Evolutionary conservation across 805 yeast genomes (phyloP).

Genomic region (Candida tammaniensis): DNA sequence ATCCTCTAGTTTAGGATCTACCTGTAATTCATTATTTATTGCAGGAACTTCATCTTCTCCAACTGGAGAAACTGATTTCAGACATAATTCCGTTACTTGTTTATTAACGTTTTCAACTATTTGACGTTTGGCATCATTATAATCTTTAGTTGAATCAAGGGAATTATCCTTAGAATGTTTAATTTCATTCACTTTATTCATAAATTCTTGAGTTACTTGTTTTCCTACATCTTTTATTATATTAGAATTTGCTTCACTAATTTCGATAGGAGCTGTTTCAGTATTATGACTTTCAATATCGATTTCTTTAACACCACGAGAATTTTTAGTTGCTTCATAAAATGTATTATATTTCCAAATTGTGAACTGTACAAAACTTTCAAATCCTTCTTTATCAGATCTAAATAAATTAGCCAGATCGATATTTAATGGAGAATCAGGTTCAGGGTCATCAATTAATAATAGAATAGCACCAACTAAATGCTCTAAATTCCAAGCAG

Average conservation of each 20-base stretch:
- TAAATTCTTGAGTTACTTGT: constrained; percentile 30
- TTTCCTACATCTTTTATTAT: constrained; percentile 32
- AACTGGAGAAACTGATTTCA: constrained; percentile 16
- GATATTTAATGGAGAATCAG: constrained; percentile 67
- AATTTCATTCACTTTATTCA: constrained; percentile 31
- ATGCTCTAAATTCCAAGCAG: constrained; percentile 65
- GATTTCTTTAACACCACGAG: constrained; percentile 4
- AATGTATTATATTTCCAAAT: constrained; percentile 40
- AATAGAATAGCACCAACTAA: constrained; percentile 56
- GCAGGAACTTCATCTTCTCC: constrained; percentile 4
- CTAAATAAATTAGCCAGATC: constrained; percentile 64
- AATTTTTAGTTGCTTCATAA: constrained; percentile 8
- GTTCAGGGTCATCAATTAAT: constrained; percentile 63
- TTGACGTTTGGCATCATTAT: constrained; percentile 22
- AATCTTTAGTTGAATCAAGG: constrained; percentile 16
- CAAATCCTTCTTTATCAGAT: constrained; percentile 37
- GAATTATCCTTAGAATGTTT: constrained; percentile 18
- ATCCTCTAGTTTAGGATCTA: constrained; percentile 12
- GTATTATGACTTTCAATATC: background rate
- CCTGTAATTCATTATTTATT: constrained; percentile 8
- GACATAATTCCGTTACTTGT: constrained; percentile 25
- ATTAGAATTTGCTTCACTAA: constrained; percentile 12
- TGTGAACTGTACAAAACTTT: constrained; percentile 37
- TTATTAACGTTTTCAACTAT: constrained; percentile 30
- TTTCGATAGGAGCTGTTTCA: constrained; percentile 1